Conservation (phyloP, 768 basidiomycete genomes). For the Rhodotorula graminis region DNA sequence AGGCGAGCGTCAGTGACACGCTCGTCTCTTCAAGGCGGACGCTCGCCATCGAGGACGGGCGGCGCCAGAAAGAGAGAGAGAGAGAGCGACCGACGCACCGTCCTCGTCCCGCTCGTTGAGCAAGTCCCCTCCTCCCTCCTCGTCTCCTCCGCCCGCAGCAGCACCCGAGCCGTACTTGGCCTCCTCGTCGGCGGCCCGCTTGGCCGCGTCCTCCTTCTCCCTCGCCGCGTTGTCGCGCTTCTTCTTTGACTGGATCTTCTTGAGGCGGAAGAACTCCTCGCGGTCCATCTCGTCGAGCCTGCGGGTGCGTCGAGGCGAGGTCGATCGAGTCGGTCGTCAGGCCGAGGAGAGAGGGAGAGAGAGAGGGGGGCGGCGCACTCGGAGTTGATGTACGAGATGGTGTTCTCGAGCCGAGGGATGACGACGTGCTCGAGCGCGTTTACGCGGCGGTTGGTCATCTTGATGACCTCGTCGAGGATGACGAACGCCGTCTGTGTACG, state of each 20-base stretch:
- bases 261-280: constrained; percentile 55
- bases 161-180: constrained; percentile 48
- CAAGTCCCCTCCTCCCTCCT: constrained; percentile 1
- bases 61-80: not conserved
- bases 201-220: constrained; percentile 34
- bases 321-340: not conserved
- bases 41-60: no score
- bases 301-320: not conserved
- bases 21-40: no score
- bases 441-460: constrained; percentile 96
- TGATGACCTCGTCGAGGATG: constrained; percentile 97
- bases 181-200: constrained; percentile 35
- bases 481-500: constrained; percentile 82
- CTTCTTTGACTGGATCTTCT: constrained; percentile 43
- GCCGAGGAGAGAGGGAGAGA: not conserved
- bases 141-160: constrained; percentile 33
- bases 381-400: constrained; percentile 94
- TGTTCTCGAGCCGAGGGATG: constrained; percentile 92
- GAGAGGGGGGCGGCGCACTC: constrained; percentile 52
- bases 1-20: no score
- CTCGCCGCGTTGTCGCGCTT: constrained; percentile 40
- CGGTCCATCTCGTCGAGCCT: constrained; percentile 91
- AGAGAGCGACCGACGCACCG: constrained; percentile 7
- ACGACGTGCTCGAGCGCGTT: constrained; percentile 98
- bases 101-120: constrained; percentile 35